Evolutionary conservation across 192 early-diverging fungal species (phyloP).

Genomic region (Coemansia sp.): DNA sequence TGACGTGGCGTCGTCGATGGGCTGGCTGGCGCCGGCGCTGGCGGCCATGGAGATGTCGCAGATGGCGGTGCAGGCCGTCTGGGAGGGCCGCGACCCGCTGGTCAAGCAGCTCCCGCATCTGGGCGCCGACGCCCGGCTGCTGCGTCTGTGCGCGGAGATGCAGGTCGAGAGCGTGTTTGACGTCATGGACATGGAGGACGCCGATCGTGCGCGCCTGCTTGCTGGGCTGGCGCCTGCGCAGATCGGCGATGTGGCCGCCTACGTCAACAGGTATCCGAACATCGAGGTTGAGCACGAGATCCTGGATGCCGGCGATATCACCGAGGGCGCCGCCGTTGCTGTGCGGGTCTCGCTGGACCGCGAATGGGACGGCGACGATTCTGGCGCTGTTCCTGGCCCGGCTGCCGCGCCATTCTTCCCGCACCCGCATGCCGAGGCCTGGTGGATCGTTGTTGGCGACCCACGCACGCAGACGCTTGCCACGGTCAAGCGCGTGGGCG

Average conservation of each 20-base stretch:
- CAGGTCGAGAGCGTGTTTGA: conserved; percentile 86
- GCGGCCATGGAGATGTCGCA: conserved; percentile 96
- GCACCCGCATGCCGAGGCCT: conserved; percentile 83
- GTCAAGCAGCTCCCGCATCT: conserved; percentile 89
- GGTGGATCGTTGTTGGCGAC: conserved; percentile 97
- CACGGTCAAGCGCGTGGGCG: conserved; percentile 83
- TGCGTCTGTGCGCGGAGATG: conserved; percentile 17
- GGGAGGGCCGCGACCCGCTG: conserved; percentile 90
- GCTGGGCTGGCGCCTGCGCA: conserved; percentile 59
- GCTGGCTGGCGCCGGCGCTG: conserved; percentile 87
- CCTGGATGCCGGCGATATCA: conserved; percentile 61
- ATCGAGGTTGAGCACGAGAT: conserved; percentile 80
- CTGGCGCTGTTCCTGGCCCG: conserved; percentile 63
- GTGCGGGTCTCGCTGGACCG: conserved; percentile 78
- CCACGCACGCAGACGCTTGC: conserved; percentile 71
- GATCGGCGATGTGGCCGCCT: conserved; percentile 73
- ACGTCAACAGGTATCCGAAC: conserved; percentile 91
- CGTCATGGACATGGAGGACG: conserved; percentile 91
- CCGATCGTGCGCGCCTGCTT: conserved; percentile 68
- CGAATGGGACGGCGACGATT: conserved; percentile 71
- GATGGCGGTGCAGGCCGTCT: conserved; percentile 96
- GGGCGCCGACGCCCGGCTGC: conserved; percentile 19
- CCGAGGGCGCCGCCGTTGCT: conserved; percentile 64
- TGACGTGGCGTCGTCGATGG: conserved; percentile 90
- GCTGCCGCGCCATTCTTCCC: conserved; percentile 96